phyloP scores from a whole-genome alignment of 805 yeast genomes.

The Trichomonascus vanleenenianus region DNA sequence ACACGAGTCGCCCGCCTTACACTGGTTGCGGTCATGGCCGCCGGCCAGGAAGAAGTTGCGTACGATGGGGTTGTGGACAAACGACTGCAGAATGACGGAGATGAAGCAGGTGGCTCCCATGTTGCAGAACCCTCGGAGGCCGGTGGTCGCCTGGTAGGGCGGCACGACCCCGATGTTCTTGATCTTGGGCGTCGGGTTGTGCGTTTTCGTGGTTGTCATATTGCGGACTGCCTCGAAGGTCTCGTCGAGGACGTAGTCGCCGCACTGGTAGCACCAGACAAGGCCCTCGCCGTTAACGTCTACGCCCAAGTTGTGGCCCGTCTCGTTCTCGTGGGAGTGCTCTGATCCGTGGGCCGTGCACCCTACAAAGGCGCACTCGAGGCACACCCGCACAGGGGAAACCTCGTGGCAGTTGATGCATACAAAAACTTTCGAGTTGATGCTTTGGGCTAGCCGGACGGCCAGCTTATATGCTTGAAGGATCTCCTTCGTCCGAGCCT shows the following conservation, averaged over 20 bases:
- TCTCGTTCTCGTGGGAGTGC: conserved; percentile 5
- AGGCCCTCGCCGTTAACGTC: conserved; percentile 52
- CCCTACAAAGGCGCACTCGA: conserved; percentile 17
- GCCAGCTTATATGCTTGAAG: conserved; percentile 12
- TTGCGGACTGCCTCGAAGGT: conserved; percentile 43
- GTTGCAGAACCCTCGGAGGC: conserved; percentile 80
- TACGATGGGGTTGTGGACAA: conserved; percentile 84
- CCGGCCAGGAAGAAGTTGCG: conserved; percentile 72
- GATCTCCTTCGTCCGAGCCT: conserved; percentile 2
- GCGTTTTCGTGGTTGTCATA: background rate
- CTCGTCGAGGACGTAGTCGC: conserved; percentile 58
- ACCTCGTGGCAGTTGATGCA: conserved; percentile 7
- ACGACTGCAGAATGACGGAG: conserved; percentile 84
- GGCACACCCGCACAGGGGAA: conserved; percentile 11
- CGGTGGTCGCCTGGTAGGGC: conserved; percentile 52
- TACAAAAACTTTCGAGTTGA: conserved; percentile 2
- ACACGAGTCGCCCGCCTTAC: conserved; percentile 37
- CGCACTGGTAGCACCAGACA: conserved; percentile 73
- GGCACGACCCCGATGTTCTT: conserved; percentile 29
- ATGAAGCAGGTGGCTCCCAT: conserved; percentile 98
- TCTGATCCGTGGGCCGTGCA: conserved; percentile 11
- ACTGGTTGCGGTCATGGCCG: conserved; percentile 51
- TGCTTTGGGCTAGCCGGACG: conserved; percentile 6
- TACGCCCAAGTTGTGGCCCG: conserved; percentile 42
- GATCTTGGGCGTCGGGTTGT: background rate